phyloP scores from a whole-genome alignment of 2,329 filamentous ascomycete species.

The Penicillium sp. region DNA sequence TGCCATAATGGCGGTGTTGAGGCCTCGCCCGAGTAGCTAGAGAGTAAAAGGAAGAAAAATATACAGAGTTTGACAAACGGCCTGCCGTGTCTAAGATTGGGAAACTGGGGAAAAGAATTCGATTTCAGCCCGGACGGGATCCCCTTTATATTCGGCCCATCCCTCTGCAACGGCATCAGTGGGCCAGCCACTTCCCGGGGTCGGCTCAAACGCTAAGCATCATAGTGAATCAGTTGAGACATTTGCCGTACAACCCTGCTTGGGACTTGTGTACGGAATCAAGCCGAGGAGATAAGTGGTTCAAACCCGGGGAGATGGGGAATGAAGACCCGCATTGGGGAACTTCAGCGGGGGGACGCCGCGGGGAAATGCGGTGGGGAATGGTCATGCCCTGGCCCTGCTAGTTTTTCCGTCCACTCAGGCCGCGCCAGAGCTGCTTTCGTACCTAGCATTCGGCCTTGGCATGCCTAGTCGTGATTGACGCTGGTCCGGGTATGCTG shows the following conservation, averaged over 20 bases:
- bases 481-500: background rate
- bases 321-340: slow-evolving; percentile 14
- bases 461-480: background rate
- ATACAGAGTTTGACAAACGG: background rate
- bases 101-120: slow-evolving; percentile 1
- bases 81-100: background rate
- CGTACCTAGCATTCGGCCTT: background rate
- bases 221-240: slow-evolving; percentile 4
- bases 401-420: slow-evolving; percentile 16
- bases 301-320: slow-evolving; percentile 1
- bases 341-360: slow-evolving; percentile 12
- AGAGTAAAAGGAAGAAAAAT: background rate
- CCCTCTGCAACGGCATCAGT: slow-evolving; percentile 7
- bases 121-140: background rate
- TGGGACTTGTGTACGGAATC: background rate
- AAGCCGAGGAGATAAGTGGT: background rate
- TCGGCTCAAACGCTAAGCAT: slow-evolving; percentile 11
- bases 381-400: background rate
- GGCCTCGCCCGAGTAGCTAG: background rate
- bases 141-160: slow-evolving; percentile 12
- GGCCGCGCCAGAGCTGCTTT: background rate
- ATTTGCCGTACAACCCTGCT: background rate
- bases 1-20: slow-evolving; percentile 12
- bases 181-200: slow-evolving; percentile 1
- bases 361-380: slow-evolving; percentile 14